These are phyloP conservation scores for Rhododendron mucronatum DNA, from an alignment of 148 eudicot genomes.

Conservation along the genomic window DNA sequence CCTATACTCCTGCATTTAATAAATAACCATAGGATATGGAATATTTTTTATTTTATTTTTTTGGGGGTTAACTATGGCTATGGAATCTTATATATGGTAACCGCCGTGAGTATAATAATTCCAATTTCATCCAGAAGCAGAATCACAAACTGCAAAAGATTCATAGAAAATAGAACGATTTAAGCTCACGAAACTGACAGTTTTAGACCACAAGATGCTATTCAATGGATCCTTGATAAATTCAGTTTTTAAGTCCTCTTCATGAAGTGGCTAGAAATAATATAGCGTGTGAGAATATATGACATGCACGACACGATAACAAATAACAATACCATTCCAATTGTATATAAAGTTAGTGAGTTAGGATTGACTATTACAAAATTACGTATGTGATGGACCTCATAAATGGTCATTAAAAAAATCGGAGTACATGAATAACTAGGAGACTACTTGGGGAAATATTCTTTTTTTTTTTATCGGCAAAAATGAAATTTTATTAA, in stretches of 20 bases:
- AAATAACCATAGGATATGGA: not conserved
- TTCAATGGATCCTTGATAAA: not conserved
- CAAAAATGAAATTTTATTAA: no score
- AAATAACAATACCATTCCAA: not conserved
- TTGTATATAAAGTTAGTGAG: not conserved
- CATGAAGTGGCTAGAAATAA: not conserved
- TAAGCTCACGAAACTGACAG: not conserved
- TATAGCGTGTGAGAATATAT: not conserved
- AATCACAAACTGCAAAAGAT: conserved; percentile 2
- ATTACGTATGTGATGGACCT: no score
- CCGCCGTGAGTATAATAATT: not conserved
- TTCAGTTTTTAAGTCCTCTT: not conserved
- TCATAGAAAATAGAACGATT: not conserved
- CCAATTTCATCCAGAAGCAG: not conserved
- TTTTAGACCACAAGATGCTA: not conserved
- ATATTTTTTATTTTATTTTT: no score
- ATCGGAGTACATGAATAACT: no score
- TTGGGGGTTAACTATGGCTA: no score
- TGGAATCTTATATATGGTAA: not conserved
- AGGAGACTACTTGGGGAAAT: no score
- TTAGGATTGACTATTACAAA: not conserved
- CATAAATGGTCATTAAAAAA: no score
- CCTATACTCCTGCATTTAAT: not conserved
- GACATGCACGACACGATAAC: not conserved
- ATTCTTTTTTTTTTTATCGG: no score